phyloP scores from a whole-genome alignment of 768 basidiomycete genomes.

The button mushroom (Agaricus bisporus) region DNA sequence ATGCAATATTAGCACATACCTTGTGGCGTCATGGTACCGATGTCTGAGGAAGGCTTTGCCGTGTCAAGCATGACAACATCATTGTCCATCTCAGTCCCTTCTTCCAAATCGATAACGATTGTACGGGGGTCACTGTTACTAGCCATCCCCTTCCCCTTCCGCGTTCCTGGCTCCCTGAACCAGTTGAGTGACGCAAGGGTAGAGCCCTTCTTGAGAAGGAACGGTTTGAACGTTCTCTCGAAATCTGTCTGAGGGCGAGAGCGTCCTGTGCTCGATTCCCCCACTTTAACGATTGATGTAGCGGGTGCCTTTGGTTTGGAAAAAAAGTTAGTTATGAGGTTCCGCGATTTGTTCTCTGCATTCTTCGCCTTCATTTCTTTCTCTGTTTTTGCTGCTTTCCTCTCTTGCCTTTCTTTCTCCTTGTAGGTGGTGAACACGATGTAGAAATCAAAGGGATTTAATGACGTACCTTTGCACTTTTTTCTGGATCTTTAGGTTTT shows the following conservation, averaged over 20 bases:
- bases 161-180: slow-evolving; percentile 38
- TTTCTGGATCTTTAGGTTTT: slow-evolving; percentile 51
- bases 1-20: slow-evolving; percentile 24
- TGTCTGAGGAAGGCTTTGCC: slow-evolving; percentile 16
- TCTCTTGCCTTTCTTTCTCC: slow-evolving; percentile 67
- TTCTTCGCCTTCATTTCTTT: slow-evolving; percentile 69
- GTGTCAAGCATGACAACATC: slow-evolving; percentile 22
- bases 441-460: neutral
- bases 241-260: slow-evolving; percentile 54
- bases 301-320: slow-evolving; percentile 44
- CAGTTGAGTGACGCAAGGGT: slow-evolving; percentile 69
- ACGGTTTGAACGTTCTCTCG: slow-evolving; percentile 71
- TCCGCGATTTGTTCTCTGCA: slow-evolving; percentile 65
- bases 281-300: slow-evolving; percentile 18
- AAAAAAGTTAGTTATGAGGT: slow-evolving; percentile 77
- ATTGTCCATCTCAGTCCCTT: slow-evolving; percentile 25
- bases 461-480: slow-evolving; percentile 43
- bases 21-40: slow-evolving; percentile 30
- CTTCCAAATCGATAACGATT: slow-evolving; percentile 53
- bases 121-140: slow-evolving; percentile 29
- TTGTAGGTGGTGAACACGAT: slow-evolving; percentile 20
- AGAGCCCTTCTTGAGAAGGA: slow-evolving; percentile 70
- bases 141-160: slow-evolving; percentile 16
- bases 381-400: slow-evolving; percentile 61
- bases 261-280: slow-evolving; percentile 28